Evolutionary conservation across 1,284 basidiomycete genomes (phyloP), one percentile per base, ranked within the genome.

Genomic region (Dichomitus squalens): DNA sequence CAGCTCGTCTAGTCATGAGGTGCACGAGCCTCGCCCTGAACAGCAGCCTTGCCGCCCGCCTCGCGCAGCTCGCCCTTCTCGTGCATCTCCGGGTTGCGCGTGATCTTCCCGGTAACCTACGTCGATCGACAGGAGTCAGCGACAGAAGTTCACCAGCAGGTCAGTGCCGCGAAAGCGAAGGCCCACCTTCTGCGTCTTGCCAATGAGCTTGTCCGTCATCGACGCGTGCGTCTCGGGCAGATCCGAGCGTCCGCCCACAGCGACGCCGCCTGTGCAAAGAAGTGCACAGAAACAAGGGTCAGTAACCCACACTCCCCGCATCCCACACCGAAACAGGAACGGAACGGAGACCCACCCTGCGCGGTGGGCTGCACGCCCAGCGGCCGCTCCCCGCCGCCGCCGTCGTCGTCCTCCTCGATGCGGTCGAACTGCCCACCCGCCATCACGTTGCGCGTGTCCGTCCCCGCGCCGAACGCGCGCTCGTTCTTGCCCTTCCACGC

Each of bases 11-110:
- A 81, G 57, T 81, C 77, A 36, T 79, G 78, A 4, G 75, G 68
- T 8, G 76, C 77, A 9, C 75, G 69, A 14, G 80, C 77, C 34
- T 72, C 66, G 4, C 77, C 80, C 27, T 63, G 65, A 4, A 67
- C 77, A 12, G 81, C 82, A 11, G 71, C 73, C 66, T 81, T 84
- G 1, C 83, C 83, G 4, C 78, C 80, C 0, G 78, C 66, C 69
- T 84, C 82, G 44, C 83, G 76, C 25, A 85, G 68, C 64, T 82
- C 80, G 12, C 84, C 84, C 65, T 73, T 81, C 70, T 85, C 84
- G 44, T 83, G 80, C 69, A 80, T 56, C 12, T 80, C 81, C 0
- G 76, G 67, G 12, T 85, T 84, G 34, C 74, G 55, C 2, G 73
- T 74, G 35, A 72, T 52, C 67, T 85, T 85, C 12, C 83, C 82